Evolutionary conservation across 345 rosid genomes (phyloP).

Genomic region (Corymbia maculata): DNA sequence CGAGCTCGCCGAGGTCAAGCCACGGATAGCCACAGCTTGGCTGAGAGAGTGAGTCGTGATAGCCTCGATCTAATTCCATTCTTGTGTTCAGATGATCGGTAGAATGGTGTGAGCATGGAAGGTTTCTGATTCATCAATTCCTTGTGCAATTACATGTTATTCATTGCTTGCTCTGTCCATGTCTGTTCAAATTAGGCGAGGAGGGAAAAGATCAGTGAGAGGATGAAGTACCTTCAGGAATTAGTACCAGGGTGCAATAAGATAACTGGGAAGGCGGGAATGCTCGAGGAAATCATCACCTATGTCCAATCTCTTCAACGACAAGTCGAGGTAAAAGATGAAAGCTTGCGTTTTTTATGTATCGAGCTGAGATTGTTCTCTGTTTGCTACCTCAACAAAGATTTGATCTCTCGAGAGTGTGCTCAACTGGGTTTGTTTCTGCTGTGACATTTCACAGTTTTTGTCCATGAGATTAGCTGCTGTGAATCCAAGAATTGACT

Average conservation of each 20-base stretch:
- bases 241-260: slow-evolving; percentile 68
- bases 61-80: not conserved
- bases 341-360: not conserved
- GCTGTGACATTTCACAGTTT: slow-evolving; percentile 26
- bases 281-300: slow-evolving; percentile 78
- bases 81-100: not conserved
- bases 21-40: slow-evolving; percentile 95
- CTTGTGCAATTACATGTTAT: not conserved
- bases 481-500: slow-evolving; percentile 43
- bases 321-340: slow-evolving; percentile 55
- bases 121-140: not conserved
- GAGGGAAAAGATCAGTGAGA: slow-evolving; percentile 74
- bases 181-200: slow-evolving; percentile 45
- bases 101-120: not conserved
- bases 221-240: slow-evolving; percentile 72
- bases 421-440: not conserved
- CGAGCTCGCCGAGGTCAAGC: slow-evolving; percentile 96
- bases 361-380: not conserved
- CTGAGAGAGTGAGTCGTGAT: slow-evolving; percentile 65
- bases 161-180: not conserved
- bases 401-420: not conserved
- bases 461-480: slow-evolving; percentile 61
- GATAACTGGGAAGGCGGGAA: slow-evolving; percentile 67
- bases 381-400: not conserved
- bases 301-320: slow-evolving; percentile 76